phyloP scores from a whole-genome alignment of 2,329 filamentous ascomycete species.

The Zasmidium citrigriseum region DNA sequence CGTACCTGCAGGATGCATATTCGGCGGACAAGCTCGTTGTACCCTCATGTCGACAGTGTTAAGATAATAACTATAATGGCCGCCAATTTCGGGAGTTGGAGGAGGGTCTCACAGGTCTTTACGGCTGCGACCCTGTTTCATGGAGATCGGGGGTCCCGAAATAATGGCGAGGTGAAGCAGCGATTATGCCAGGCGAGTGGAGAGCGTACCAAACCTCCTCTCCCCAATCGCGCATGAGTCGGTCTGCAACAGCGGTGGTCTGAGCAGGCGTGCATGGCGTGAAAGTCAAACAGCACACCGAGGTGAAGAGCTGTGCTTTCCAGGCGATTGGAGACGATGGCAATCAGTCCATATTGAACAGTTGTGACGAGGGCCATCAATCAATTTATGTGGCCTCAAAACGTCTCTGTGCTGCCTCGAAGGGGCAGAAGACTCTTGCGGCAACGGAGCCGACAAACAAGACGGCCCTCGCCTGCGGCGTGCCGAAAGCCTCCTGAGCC shows the following conservation, averaged over 20 bases:
- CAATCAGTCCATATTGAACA: neutral
- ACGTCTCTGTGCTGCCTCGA: neutral
- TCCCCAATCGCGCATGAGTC: neutral
- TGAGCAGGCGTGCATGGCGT: constrained; percentile 1
- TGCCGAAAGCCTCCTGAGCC: neutral
- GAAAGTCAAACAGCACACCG: neutral
- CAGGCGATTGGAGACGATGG: neutral
- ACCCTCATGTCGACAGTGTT: too few relatives aligned
- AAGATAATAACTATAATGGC: neutral
- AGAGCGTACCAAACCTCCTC: neutral
- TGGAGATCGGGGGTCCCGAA: neutral
- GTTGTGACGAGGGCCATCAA: neutral
- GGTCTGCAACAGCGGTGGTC: constrained; percentile 1
- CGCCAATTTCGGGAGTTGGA: neutral
- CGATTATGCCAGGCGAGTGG: constrained; percentile 1
- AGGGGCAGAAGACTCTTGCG: neutral
- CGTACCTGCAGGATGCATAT: constrained; percentile 2
- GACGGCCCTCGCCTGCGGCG: neutral
- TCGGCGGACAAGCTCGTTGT: neutral
- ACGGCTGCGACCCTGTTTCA: neutral
- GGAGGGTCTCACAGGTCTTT: neutral
- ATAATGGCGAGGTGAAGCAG: neutral
- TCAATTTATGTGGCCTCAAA: neutral
- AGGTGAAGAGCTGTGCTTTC: neutral
- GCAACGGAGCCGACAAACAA: neutral